These are phyloP conservation scores for Candida methanosorbosa DNA, from an alignment of 805 yeast genomes.

Conservation along the genomic window DNA sequence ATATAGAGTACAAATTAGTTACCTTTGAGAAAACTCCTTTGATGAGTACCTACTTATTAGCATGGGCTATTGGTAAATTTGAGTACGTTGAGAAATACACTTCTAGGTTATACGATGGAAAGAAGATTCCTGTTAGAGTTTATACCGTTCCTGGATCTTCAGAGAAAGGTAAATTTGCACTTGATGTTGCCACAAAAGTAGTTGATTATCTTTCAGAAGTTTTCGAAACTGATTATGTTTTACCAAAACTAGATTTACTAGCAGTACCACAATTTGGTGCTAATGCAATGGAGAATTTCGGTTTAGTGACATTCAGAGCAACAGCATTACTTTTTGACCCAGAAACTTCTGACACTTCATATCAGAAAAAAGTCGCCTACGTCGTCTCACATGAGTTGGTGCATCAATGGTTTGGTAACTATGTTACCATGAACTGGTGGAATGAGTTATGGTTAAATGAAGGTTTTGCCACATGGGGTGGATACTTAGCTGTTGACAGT, in stretches of 20 bases:
- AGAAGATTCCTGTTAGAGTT: conserved; percentile 38
- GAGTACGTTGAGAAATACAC: conserved; percentile 43
- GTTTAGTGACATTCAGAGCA: conserved; percentile 60
- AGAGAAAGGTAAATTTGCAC: conserved; percentile 38
- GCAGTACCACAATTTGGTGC: conserved; percentile 76
- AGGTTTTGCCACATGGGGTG: conserved; percentile 86
- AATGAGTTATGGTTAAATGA: conserved; percentile 85
- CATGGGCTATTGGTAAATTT: conserved; percentile 52
- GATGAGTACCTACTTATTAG: conserved; percentile 49
- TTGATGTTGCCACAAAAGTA: conserved; percentile 37
- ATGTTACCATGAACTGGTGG: conserved; percentile 93
- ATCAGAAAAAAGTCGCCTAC: conserved; percentile 67
- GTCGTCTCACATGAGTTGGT: conserved; percentile 84
- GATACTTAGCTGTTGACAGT: conserved; percentile 58
- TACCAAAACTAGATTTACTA: conserved; percentile 73
- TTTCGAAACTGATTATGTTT: conserved; percentile 55
- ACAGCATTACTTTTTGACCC: conserved; percentile 46
- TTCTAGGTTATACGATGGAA: conserved; percentile 27
- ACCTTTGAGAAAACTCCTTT: conserved; percentile 38
- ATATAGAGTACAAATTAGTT: too few relatives aligned
- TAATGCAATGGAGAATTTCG: conserved; percentile 93
- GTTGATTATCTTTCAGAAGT: conserved; percentile 40
- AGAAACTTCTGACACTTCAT: conserved; percentile 35
- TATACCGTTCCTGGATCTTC: conserved; percentile 44
- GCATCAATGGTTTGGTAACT: conserved; percentile 88